Evolutionary conservation across 495 filamentous ascomycete genomes (phyloP).

Genomic region (Entonaema liquescens): DNA sequence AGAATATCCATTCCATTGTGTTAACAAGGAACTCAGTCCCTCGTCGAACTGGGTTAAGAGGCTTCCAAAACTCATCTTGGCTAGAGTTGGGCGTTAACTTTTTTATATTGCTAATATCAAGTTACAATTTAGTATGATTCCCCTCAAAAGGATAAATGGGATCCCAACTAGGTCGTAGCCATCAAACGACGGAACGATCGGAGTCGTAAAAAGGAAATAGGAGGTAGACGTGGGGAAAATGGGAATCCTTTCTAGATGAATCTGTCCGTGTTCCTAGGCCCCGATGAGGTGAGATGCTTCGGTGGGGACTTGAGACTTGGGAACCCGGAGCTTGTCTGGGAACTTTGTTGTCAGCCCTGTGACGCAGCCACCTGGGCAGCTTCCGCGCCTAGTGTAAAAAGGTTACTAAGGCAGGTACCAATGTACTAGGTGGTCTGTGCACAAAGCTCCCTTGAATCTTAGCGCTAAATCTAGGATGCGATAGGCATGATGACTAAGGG

Average conservation of each 20-base stretch:
- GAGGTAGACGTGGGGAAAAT: constrained; percentile 8
- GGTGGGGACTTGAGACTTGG: constrained; percentile 10
- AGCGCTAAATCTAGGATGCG: background rate
- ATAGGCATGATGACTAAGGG: constrained; percentile 19
- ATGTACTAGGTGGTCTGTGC: constrained; percentile 12
- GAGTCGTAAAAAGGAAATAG: constrained; percentile 12
- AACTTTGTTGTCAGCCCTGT: constrained; percentile 27
- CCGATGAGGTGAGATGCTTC: constrained; percentile 23
- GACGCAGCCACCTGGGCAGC: constrained; percentile 15
- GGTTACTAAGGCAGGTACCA: constrained; percentile 25
- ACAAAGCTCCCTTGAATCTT: background rate
- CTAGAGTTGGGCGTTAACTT: background rate
- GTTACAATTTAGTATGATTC: background rate
- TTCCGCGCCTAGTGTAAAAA: constrained; percentile 17
- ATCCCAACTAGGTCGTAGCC: background rate
- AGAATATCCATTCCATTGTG: constrained; percentile 81
- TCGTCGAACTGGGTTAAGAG: constrained; percentile 71
- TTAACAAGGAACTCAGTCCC: constrained; percentile 70
- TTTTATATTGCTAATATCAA: constrained; percentile 18
- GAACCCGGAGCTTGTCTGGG: background rate
- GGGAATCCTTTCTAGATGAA: constrained; percentile 2
- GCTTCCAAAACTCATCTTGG: constrained; percentile 62
- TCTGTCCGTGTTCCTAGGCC: constrained; percentile 5
- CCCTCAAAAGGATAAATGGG: constrained; percentile 6
- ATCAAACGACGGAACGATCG: constrained; percentile 17